phyloP scores from a whole-genome alignment of 345 rosid genomes.

The Odontarrhena argentea region DNA sequence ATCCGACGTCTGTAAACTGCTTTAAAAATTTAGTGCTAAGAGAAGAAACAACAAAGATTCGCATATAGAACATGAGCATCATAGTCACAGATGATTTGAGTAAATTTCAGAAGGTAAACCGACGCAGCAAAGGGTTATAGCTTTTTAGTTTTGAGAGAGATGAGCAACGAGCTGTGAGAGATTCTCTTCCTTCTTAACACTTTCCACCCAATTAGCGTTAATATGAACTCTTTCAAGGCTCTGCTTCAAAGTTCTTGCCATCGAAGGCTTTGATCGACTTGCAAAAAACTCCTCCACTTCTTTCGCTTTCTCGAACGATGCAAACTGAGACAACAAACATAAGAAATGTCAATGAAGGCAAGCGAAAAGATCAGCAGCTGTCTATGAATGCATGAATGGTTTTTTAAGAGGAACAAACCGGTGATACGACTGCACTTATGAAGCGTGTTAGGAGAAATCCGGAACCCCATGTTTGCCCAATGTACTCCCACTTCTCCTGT shows the following conservation, averaged over 20 bases:
- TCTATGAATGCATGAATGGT: neutral
- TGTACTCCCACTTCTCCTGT: conserved; percentile 80
- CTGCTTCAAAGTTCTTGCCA: conserved; percentile 91
- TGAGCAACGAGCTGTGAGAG: conserved; percentile 55
- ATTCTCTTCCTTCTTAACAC: conserved; percentile 57
- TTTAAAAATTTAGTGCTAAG: no score
- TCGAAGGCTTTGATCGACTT: conserved; percentile 55
- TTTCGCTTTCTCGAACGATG: conserved; percentile 73
- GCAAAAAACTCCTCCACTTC: conserved; percentile 89
- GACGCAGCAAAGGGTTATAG: neutral
- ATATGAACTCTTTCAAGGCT: conserved; percentile 74
- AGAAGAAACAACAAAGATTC: no score
- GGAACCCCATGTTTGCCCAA: conserved; percentile 64
- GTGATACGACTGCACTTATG: conserved; percentile 69
- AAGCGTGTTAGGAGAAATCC: conserved; percentile 77
- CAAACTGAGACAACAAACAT: conserved; percentile 55
- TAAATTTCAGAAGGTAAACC: conserved; percentile 6
- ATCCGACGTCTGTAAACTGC: no score
- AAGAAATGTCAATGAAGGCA: neutral
- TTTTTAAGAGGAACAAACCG: conserved; percentile 49
- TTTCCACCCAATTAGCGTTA: conserved; percentile 79
- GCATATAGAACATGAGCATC: neutral
- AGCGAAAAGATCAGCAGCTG: neutral
- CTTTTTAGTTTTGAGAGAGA: conserved; percentile 37
- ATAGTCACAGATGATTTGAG: neutral